Evolutionary conservation across 768 basidiomycete genomes (phyloP).

Genomic region (Candolleomyces aberdarensis): DNA sequence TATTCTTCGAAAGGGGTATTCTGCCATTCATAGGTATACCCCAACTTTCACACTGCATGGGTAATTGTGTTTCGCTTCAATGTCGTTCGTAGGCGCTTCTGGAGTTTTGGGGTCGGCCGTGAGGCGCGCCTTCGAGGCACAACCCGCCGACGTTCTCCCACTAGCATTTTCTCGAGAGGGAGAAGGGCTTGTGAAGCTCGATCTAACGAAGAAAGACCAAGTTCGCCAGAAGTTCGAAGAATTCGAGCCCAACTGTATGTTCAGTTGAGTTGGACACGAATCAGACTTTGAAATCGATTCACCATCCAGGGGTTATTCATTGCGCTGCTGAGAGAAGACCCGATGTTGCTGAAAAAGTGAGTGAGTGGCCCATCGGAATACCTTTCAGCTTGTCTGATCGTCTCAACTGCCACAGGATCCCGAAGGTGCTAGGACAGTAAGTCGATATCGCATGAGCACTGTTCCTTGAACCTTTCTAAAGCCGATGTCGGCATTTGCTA

Average conservation of each 20-base stretch:
- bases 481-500: conserved; percentile 23
- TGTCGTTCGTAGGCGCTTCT: conserved; percentile 68
- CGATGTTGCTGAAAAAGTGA: conserved; percentile 87
- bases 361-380: conserved; percentile 12
- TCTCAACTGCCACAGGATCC: conserved; percentile 49
- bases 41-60: not conserved
- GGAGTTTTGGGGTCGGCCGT: conserved; percentile 88
- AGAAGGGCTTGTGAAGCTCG: conserved; percentile 52
- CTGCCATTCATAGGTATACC: not conserved
- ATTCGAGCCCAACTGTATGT: conserved; percentile 70
- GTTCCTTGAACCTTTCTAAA: not conserved
- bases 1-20: not conserved
- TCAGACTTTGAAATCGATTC: not conserved
- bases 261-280: not conserved
- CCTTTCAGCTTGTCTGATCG: too few species aligned
- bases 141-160: conserved; percentile 50
- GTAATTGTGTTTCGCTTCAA: not conserved
- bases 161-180: conserved; percentile 71
- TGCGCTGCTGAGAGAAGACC: conserved; percentile 94
- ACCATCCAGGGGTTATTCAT: conserved; percentile 74
- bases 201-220: conserved; percentile 59
- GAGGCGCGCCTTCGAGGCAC: conserved; percentile 55
- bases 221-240: conserved; percentile 53
- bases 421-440: conserved; percentile 45
- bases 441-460: not conserved